Evolutionary conservation across 169 alveolate species (phyloP).

Genomic region (Eimeria praecox): DNA sequence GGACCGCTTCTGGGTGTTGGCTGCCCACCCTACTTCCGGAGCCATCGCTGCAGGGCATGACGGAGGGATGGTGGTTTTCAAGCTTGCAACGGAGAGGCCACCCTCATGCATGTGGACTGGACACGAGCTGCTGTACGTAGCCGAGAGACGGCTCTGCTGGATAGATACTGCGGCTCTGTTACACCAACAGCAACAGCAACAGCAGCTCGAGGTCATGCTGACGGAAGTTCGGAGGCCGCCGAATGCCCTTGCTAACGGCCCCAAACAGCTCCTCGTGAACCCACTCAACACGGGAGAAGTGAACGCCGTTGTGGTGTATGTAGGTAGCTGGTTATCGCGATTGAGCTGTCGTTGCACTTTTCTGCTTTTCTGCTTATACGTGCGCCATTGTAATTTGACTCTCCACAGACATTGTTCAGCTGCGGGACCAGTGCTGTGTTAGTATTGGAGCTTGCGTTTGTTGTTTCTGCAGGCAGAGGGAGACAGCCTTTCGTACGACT

Average conservation of each 20-base stretch:
- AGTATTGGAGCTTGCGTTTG: neutral
- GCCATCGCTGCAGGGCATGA: constrained; percentile 96
- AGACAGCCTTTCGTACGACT: constrained; percentile 75
- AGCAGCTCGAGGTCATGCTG: constrained; percentile 66
- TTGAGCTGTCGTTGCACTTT: neutral
- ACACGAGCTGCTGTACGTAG: constrained; percentile 62
- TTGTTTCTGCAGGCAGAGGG: constrained; percentile 73
- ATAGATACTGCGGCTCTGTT: constrained; percentile 51
- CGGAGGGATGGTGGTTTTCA: constrained; percentile 94
- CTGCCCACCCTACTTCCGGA: constrained; percentile 92
- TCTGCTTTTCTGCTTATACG: neutral
- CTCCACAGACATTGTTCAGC: neutral
- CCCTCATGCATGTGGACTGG: constrained; percentile 81
- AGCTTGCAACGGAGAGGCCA: constrained; percentile 94
- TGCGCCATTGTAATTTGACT: neutral
- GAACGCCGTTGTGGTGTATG: constrained; percentile 80
- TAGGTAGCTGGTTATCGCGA: constrained; percentile 1
- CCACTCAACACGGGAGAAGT: constrained; percentile 79
- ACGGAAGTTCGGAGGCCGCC: constrained; percentile 80
- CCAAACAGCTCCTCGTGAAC: constrained; percentile 75
- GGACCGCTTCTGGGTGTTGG: constrained; percentile 96
- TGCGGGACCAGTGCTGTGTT: neutral
- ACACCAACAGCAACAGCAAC: constrained; percentile 42
- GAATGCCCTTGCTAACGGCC: constrained; percentile 82
- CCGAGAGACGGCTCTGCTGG: constrained; percentile 75